phyloP scores from a whole-genome alignment of 1,284 basidiomycete genomes.

The Abortiporus biennis region DNA sequence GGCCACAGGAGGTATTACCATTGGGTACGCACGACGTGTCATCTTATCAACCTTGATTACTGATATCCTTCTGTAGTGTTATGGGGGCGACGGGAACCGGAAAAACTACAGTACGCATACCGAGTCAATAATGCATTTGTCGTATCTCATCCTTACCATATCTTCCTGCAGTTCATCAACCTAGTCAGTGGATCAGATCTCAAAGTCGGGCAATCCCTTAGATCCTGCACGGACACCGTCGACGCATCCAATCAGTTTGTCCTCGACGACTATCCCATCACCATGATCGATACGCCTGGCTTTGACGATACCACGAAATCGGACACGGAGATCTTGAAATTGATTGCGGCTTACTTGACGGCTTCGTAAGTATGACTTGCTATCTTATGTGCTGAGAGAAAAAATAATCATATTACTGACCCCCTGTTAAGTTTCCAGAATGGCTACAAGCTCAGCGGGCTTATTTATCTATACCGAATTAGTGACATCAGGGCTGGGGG shows the following conservation, averaged over 20 bases:
- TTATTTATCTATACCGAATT: slow-evolving; percentile 49
- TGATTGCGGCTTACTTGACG: slow-evolving; percentile 19
- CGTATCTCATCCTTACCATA: not conserved
- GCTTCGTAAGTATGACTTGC: slow-evolving; percentile 5
- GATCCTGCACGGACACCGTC: slow-evolving; percentile 14
- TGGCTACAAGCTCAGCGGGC: slow-evolving; percentile 34
- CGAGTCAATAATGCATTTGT: not conserved
- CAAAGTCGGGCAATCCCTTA: slow-evolving; percentile 8
- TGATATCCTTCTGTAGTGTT: no score
- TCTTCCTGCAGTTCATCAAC: slow-evolving; percentile 14
- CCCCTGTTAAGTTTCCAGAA: slow-evolving; percentile 25
- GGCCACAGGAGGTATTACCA: no score
- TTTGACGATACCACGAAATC: slow-evolving; percentile 30
- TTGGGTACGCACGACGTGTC: no score
- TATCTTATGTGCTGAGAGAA: no score
- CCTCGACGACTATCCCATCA: slow-evolving; percentile 27
- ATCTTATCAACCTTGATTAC: no score
- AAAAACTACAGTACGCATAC: slow-evolving; percentile 11
- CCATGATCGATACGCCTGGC: slow-evolving; percentile 29
- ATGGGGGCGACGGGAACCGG: slow-evolving; percentile 16
- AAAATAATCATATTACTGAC: no score
- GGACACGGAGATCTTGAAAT: slow-evolving; percentile 32
- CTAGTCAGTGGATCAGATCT: slow-evolving; percentile 12
- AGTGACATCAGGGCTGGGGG: slow-evolving; percentile 43
- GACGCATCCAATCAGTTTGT: slow-evolving; percentile 18